phyloP scores from a whole-genome alignment of 2,329 filamentous ascomycete genomes.

The Paradendryphiella salina region DNA sequence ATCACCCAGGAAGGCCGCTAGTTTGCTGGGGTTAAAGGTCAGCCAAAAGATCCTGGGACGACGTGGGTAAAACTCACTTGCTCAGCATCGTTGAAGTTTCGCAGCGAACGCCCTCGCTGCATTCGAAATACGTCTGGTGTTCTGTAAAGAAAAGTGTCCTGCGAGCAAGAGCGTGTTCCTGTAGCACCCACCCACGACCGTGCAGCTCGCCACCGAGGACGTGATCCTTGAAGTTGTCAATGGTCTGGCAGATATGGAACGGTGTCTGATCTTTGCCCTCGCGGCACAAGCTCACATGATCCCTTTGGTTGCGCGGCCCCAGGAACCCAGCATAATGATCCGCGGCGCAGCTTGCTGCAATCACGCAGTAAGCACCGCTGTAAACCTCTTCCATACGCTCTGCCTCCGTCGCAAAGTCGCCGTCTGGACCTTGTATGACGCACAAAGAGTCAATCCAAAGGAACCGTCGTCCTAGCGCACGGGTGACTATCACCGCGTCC shows the following conservation, averaged over 20 bases:
- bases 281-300: neutral
- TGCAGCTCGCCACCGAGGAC: slow-evolving; percentile 24
- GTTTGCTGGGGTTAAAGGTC: slow-evolving; percentile 12
- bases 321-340: slow-evolving; percentile 21
- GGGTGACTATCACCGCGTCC: slow-evolving; percentile 26
- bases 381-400: slow-evolving; percentile 31
- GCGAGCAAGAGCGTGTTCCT: slow-evolving; percentile 33
- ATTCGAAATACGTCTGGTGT: slow-evolving; percentile 36
- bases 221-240: slow-evolving; percentile 31
- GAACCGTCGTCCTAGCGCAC: slow-evolving; percentile 19
- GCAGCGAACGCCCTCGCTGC: slow-evolving; percentile 24
- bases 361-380: slow-evolving; percentile 28
- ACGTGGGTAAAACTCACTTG: slow-evolving; percentile 19
- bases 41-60: neutral
- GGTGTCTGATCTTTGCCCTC: neutral
- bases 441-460: slow-evolving; percentile 40
- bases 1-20: slow-evolving; percentile 34
- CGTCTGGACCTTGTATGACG: slow-evolving; percentile 27
- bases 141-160: slow-evolving; percentile 33
- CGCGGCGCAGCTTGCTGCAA: slow-evolving; percentile 24
- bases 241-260: slow-evolving; percentile 18
- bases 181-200: slow-evolving; percentile 32
- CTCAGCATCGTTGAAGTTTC: slow-evolving; percentile 20
- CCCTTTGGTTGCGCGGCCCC: neutral
- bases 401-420: slow-evolving; percentile 27